Evolutionary conservation across 768 basidiomycete species (phyloP).

Genomic region (Mycena floridula): DNA sequence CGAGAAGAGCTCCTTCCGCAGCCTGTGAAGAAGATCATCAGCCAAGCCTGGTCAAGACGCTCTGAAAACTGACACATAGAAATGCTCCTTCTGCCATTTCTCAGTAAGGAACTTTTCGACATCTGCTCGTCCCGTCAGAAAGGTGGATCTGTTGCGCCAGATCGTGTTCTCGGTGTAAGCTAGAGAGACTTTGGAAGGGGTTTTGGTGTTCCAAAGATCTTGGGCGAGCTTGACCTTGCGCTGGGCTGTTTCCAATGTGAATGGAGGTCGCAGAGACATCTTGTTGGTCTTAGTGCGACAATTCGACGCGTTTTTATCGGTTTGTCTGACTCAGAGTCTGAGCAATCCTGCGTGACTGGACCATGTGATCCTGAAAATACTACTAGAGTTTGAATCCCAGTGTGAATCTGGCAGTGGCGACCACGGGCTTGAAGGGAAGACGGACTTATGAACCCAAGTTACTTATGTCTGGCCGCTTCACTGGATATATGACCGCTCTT

Average conservation of each 20-base stretch:
- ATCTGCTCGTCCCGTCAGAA: conserved; percentile 36
- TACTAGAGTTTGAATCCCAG: too few relatives aligned
- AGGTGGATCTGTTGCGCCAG: conserved; percentile 52
- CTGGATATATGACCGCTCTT: too few relatives aligned
- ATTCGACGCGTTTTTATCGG: too few relatives aligned
- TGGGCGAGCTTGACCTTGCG: conserved; percentile 48
- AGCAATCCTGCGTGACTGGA: too few relatives aligned
- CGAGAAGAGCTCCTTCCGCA: conserved; percentile 49
- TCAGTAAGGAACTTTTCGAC: conserved; percentile 39
- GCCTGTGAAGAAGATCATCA: conserved; percentile 7
- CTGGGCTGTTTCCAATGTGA: conserved; percentile 24
- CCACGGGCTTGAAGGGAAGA: too few relatives aligned
- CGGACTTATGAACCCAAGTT: too few relatives aligned
- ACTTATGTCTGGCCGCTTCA: too few relatives aligned
- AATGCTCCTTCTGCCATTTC: conserved; percentile 48
- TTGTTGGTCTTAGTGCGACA: too few relatives aligned
- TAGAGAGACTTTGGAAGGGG: conserved; percentile 29
- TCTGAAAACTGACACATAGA: conserved; percentile 34
- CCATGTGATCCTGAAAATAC: too few relatives aligned
- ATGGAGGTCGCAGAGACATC: conserved; percentile 5
- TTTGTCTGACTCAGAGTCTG: too few relatives aligned
- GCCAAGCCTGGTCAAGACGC: background rate
- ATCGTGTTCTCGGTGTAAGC: conserved; percentile 48
- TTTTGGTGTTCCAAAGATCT: conserved; percentile 41
- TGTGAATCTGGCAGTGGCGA: too few relatives aligned